Conservation (phyloP, 805 yeast genomes). For the Hanseniaspora guilliermondii region DNA sequence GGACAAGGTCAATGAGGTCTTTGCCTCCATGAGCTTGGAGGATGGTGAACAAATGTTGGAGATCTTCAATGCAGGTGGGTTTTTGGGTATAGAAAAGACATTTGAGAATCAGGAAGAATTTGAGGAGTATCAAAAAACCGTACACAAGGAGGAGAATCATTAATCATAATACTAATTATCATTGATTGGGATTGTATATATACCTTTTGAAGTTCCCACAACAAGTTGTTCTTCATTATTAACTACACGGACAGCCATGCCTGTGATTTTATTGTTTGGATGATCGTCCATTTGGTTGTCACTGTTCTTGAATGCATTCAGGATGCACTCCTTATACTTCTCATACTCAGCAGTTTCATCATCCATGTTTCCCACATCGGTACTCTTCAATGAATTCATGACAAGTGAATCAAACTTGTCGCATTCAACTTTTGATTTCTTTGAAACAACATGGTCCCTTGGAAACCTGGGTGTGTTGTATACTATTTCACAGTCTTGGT, state of each 20-base stretch:
- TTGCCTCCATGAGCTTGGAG: conserved; percentile 55
- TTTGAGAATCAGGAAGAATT: conserved; percentile 64
- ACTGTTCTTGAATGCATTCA: neutral
- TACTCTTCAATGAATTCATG: no score
- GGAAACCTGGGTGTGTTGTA: neutral
- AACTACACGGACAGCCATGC: conserved; percentile 46
- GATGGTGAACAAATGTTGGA: conserved; percentile 74
- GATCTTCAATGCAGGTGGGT: conserved; percentile 64
- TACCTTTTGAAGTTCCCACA: conserved; percentile 56
- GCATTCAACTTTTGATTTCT: neutral
- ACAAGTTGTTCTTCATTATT: conserved; percentile 27
- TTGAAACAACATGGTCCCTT: neutral
- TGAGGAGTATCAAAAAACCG: conserved; percentile 31
- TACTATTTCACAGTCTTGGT: neutral
- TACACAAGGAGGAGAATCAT: neutral
- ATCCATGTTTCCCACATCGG: no score
- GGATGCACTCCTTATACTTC: neutral
- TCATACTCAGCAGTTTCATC: neutral
- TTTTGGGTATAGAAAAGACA: conserved; percentile 67
- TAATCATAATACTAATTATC: conserved; percentile 42
- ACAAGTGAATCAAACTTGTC: neutral
- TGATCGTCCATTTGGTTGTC: neutral
- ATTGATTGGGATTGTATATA: conserved; percentile 50
- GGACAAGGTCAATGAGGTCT: conserved; percentile 72
- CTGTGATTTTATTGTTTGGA: conserved; percentile 33